Conservation (phyloP, 352 stramenopile genomes). For the Phytophthora pini region DNA sequence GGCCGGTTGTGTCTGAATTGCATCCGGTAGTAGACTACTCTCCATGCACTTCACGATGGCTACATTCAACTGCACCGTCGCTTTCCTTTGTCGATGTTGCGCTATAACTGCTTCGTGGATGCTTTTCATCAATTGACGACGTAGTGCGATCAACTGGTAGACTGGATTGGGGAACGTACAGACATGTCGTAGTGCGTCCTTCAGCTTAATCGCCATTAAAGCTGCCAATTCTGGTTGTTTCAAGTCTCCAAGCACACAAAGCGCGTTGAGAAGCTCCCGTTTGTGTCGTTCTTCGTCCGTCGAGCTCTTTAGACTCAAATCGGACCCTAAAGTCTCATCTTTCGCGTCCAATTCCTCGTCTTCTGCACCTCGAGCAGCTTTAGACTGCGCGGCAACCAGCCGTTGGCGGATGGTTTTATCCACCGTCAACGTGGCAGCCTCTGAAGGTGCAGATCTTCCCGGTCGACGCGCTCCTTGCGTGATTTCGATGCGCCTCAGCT, state of each 20-base stretch:
- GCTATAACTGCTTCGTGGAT: conserved; percentile 58
- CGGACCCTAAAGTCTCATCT: conserved; percentile 12
- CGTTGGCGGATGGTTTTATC: conserved; percentile 36
- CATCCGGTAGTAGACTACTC: conserved; percentile 4
- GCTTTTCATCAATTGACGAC: conserved; percentile 60
- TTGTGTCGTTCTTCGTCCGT: conserved; percentile 14
- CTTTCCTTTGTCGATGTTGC: conserved; percentile 55
- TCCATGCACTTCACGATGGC: conserved; percentile 19
- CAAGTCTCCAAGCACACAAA: conserved; percentile 62
- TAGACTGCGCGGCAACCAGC: conserved; percentile 24
- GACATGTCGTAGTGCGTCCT: conserved; percentile 42
- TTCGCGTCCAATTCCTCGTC: conserved; percentile 38
- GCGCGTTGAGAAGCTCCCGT: conserved; percentile 52
- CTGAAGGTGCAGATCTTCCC: background rate
- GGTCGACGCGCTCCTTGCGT: conserved; percentile 38
- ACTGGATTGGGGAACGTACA: conserved; percentile 65
- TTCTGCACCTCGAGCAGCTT: conserved; percentile 25
- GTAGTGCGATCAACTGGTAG: conserved; percentile 59
- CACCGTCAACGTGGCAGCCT: background rate
- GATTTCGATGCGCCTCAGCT: conserved; percentile 67
- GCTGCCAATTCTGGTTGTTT: conserved; percentile 46
- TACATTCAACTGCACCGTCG: conserved; percentile 25
- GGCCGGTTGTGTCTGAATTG: background rate
- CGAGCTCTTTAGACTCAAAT: too few species aligned
- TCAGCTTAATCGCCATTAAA: conserved; percentile 59